Conservation (phyloP, 768 basidiomycete species). For the Tylopilus cervinicoccineus region DNA sequence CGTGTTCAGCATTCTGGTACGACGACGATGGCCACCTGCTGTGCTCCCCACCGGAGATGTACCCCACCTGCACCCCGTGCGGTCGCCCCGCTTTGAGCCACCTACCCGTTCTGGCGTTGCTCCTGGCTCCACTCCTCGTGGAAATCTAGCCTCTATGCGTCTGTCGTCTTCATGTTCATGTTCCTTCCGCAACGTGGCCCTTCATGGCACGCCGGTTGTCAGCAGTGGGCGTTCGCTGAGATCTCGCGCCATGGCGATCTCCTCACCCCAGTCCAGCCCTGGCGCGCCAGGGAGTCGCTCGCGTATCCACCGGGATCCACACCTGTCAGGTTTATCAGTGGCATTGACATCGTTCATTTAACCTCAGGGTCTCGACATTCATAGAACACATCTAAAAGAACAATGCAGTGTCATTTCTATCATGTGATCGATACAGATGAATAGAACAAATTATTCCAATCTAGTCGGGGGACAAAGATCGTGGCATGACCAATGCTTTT, state of each 20-base stretch:
- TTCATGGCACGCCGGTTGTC: slow-evolving; percentile 4
- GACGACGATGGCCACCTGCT: no score
- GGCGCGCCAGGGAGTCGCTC: not conserved
- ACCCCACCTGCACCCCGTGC: slow-evolving; percentile 15
- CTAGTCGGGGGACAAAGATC: slow-evolving; percentile 5
- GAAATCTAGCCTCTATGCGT: slow-evolving; percentile 1
- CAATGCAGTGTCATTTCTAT: slow-evolving; percentile 7
- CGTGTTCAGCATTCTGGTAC: slow-evolving; percentile 5
- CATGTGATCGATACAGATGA: slow-evolving; percentile 15
- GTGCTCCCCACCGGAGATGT: slow-evolving; percentile 9
- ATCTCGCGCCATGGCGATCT: slow-evolving; percentile 20
- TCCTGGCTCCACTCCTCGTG: slow-evolving; percentile 20
- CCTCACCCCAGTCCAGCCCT: not conserved
- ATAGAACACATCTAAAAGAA: not conserved
- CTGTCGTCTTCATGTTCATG: slow-evolving; percentile 7
- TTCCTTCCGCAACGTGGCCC: slow-evolving; percentile 11
- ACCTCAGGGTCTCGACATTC: slow-evolving; percentile 9
- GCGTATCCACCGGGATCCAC: slow-evolving; percentile 3
- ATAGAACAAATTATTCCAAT: slow-evolving; percentile 3
- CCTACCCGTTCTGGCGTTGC: not conserved
- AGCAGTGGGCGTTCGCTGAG: slow-evolving; percentile 21
- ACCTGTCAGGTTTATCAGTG: slow-evolving; percentile 6
- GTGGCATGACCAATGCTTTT: slow-evolving; percentile 23
- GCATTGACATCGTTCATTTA: slow-evolving; percentile 10
- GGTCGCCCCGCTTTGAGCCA: slow-evolving; percentile 1